A percentile compares a stretch with the other conserved stretches of the same genome.
These are phyloP conservation scores for Dryas drummondii DNA, from an alignment of 306 rosid species.

Conservation along the genomic window DNA sequence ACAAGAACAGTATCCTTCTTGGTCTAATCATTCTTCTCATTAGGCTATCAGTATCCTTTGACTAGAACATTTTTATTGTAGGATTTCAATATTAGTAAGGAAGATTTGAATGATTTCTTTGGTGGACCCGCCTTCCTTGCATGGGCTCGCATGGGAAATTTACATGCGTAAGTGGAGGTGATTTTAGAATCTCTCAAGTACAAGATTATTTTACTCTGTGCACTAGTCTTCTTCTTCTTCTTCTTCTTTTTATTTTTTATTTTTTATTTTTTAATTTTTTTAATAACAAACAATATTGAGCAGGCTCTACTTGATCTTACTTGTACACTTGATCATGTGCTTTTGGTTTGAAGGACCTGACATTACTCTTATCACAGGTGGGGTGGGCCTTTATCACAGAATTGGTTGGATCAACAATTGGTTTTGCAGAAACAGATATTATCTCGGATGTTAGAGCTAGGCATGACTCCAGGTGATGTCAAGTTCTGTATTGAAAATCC, in stretches of 20 bases:
- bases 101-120: slow-evolving; percentile 70
- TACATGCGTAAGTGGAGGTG: slow-evolving; percentile 76
- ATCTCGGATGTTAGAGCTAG: slow-evolving; percentile 82
- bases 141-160: slow-evolving; percentile 99
- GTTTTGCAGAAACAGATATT: slow-evolving; percentile 71
- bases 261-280: not conserved
- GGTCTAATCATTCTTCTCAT: slow-evolving; percentile 10
- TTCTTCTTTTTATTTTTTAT: too few relatives aligned
- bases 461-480: slow-evolving; percentile 92
- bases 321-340: slow-evolving; percentile 17
- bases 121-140: slow-evolving; percentile 99
- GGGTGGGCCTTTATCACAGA: slow-evolving; percentile 94
- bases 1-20: not conserved
- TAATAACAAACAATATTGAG: not conserved
- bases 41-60: slow-evolving; percentile 26
- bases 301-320: not conserved
- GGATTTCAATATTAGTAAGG: slow-evolving; percentile 72
- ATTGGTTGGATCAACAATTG: slow-evolving; percentile 89
- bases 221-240: too few relatives aligned
- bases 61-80: slow-evolving; percentile 41
- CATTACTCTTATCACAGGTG: slow-evolving; percentile 53
- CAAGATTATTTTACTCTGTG: not conserved
- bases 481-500: not conserved
- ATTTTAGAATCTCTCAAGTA: slow-evolving; percentile 3
- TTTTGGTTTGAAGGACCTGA: slow-evolving; percentile 28